These are phyloP conservation scores for Oryza officinalis DNA, from an alignment of 176 grass and related monocot species.

Conservation along the genomic window DNA sequence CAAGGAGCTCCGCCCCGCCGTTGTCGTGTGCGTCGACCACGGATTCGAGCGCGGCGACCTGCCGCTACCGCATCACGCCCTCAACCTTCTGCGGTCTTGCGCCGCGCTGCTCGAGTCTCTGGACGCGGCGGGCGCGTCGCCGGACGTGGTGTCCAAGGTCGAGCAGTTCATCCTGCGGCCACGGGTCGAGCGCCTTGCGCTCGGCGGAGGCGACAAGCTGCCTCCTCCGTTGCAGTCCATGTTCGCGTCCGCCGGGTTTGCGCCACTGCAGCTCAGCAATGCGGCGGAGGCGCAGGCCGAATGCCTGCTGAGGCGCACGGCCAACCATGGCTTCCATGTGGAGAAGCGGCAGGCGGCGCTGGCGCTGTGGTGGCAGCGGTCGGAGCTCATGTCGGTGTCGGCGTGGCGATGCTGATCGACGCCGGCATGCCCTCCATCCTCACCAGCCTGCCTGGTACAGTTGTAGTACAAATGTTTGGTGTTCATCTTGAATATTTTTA, in stretches of 20 bases:
- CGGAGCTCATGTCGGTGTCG: conserved; percentile 57
- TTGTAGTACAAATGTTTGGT: not conserved
- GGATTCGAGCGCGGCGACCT: conserved; percentile 47
- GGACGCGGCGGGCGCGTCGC: conserved; percentile 32
- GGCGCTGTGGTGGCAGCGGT: conserved; percentile 49
- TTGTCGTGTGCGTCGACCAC: conserved; percentile 61
- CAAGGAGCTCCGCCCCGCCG: conserved; percentile 53
- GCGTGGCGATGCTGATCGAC: conserved; percentile 54
- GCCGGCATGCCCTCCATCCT: not conserved
- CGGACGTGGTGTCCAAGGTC: conserved; percentile 41
- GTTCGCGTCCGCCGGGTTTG: conserved; percentile 42
- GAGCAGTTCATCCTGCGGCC: conserved; percentile 59
- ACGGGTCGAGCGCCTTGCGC: conserved; percentile 36
- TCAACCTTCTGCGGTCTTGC: conserved; percentile 40
- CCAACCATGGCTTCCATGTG: conserved; percentile 53
- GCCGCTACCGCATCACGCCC: conserved; percentile 43
- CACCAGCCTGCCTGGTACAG: conserved; percentile 15
- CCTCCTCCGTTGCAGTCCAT: conserved; percentile 41
- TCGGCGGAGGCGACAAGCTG: conserved; percentile 33
- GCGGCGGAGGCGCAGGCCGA: conserved; percentile 65
- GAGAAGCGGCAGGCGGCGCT: conserved; percentile 39
- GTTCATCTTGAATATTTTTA: conserved; percentile 21
- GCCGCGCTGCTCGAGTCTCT: conserved; percentile 55
- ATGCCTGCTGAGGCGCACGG: conserved; percentile 50
- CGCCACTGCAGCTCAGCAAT: conserved; percentile 48